phyloP scores from a whole-genome alignment of 441 rosid species.

The Pelargonium citronellum region DNA sequence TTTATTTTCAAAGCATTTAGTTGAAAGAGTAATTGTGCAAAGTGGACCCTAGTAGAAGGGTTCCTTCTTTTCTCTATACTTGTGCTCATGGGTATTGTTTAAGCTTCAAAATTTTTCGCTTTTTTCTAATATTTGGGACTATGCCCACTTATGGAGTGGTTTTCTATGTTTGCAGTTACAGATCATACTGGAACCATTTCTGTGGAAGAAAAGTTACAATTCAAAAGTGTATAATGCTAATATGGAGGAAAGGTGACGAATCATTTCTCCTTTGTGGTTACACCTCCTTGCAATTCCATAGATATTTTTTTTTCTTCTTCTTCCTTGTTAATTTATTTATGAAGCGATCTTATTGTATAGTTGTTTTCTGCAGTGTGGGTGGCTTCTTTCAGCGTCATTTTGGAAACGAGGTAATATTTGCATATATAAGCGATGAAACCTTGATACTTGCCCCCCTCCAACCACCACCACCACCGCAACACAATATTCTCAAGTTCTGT shows the following conservation, averaged over 20 bases:
- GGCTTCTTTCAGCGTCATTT: constrained; percentile 85
- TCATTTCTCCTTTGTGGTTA: background rate
- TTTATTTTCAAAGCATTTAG: no score
- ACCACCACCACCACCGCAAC: background rate
- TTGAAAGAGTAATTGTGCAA: no score
- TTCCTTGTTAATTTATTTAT: background rate
- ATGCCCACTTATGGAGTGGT: constrained; percentile 1
- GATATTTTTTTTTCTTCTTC: constrained; percentile 14
- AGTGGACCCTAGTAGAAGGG: no score
- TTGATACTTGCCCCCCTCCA: background rate
- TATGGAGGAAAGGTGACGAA: constrained; percentile 55
- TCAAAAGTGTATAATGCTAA: constrained; percentile 38
- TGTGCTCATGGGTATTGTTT: background rate
- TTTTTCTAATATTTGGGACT: background rate
- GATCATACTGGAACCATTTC: constrained; percentile 73
- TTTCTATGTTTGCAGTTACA: constrained; percentile 48
- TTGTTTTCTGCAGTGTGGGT: constrained; percentile 59
- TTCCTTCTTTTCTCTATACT: no score
- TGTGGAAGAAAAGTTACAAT: constrained; percentile 63
- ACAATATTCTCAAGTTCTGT: constrained; percentile 8
- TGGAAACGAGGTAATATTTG: constrained; percentile 70
- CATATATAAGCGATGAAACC: constrained; percentile 9
- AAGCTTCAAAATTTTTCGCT: background rate
- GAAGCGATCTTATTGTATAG: constrained; percentile 18
- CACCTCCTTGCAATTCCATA: background rate